Conservation (phyloP, 148 eudicot genomes). For the Oxyria digyna region DNA sequence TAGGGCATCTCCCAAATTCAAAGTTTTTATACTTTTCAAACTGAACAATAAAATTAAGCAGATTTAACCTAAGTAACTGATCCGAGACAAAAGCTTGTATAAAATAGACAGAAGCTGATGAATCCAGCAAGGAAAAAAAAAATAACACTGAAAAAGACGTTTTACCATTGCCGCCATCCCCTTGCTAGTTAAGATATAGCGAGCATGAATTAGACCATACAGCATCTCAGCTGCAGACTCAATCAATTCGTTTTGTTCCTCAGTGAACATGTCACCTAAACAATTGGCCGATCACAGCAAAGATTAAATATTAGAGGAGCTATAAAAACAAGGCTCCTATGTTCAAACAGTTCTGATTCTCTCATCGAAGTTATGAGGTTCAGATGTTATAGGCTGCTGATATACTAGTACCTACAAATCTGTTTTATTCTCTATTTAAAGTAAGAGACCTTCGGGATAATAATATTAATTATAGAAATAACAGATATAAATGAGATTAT, state of each 20-base stretch:
- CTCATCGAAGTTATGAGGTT: not conserved
- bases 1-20: slow-evolving; percentile 44
- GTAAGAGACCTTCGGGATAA: not conserved
- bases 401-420: not conserved
- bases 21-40: slow-evolving; percentile 33
- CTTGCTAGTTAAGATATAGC: slow-evolving; percentile 18
- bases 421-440: not conserved
- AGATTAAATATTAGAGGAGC: not conserved
- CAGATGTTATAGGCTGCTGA: not conserved
- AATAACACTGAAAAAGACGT: not conserved
- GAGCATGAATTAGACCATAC: slow-evolving; percentile 20
- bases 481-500: not conserved
- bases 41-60: slow-evolving; percentile 9
- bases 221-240: slow-evolving; percentile 27
- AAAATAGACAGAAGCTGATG: not conserved
- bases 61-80: not conserved
- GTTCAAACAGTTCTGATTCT: not conserved
- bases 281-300: not conserved
- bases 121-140: not conserved
- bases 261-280: slow-evolving; percentile 20
- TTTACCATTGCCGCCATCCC: slow-evolving; percentile 21
- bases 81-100: not conserved
- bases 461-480: not conserved
- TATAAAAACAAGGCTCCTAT: not conserved
- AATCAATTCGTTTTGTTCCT: slow-evolving; percentile 21